A percentile compares a stretch with the other conserved stretches of the same genome.
Evolutionary conservation across 2,329 filamentous ascomycete genomes (phyloP).

Genomic region (Helicocarpus griseus): DNA sequence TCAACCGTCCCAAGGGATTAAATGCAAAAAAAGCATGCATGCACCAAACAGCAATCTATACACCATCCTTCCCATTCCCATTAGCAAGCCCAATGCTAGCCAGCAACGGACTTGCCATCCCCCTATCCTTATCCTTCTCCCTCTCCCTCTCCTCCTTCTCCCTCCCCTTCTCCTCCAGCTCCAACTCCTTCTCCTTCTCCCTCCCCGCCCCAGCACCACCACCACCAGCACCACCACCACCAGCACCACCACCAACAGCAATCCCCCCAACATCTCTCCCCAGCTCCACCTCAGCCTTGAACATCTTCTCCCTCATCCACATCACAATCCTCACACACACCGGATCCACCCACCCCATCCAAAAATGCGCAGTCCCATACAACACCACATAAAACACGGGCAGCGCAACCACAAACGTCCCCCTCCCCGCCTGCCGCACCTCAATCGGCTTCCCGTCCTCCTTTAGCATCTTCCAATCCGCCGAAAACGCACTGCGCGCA

Average conservation of each 20-base stretch:
- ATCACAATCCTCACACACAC: constrained; percentile 8
- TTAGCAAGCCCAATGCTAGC: neutral
- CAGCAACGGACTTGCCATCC: neutral
- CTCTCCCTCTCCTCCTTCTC: neutral
- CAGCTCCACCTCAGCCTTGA: constrained; percentile 5
- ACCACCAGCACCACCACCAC: neutral
- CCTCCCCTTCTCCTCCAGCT: too few relatives aligned
- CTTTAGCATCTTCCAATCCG: neutral
- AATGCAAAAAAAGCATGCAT: too few relatives aligned
- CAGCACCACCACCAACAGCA: neutral
- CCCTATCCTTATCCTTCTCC: constrained; percentile 1
- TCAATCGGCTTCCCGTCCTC: constrained; percentile 6
- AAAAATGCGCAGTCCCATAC: constrained; percentile 10
- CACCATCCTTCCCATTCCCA: neutral
- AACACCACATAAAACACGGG: constrained; percentile 10
- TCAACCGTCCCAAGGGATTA: too few relatives aligned
- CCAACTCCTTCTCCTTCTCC: constrained; percentile 1
- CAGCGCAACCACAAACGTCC: constrained; percentile 6
- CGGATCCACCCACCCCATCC: constrained; percentile 10
- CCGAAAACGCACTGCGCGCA: constrained; percentile 1
- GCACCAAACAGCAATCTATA: too few relatives aligned
- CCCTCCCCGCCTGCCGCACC: neutral
- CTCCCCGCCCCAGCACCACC: neutral
- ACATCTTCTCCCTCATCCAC: constrained; percentile 7
- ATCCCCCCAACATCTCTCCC: neutral